Evolutionary conservation across 192 early-diverging fungal genomes (phyloP), one percentile per base, ranked within the genome.

Genomic region (Entomortierella beljakovae): DNA sequence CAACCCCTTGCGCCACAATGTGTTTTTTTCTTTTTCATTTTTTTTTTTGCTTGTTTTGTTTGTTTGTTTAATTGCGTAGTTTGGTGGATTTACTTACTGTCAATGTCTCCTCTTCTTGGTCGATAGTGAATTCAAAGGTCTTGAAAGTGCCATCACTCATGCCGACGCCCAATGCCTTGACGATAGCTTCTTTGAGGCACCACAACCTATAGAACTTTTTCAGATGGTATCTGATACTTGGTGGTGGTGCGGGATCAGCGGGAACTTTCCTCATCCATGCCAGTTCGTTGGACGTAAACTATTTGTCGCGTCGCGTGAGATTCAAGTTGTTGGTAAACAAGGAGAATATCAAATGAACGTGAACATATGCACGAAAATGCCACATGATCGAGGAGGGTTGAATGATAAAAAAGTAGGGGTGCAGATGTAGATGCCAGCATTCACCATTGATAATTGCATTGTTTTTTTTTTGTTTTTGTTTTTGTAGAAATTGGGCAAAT

Each of bases 121-220:
- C 49, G 6, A 83, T 58, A 8, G 53, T 34, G 65, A 89, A 89
- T 46, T 87, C 85, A 33, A 87, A 60, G 33, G 72, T 57, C 57
- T 66, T 66, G 9, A 90, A 76, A 46, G 86, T 77, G 49, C 84
- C 68, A 23, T 80, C 71, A 32, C n/a, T n/a, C n/a, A 88, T 70
- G 10, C 88, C 86, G 22, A 88, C 51, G 11, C 87, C 88, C n/a
- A 90, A 26, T 26, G 87, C 86, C 70, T 90, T 90, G 38, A 86
- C 81, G 23, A 83, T 76, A 56, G 86, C 85, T 64, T 90, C 88
- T 62, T 90, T 90, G 42, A 90, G 71, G 49, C 81, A 86, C 88
- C 88, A 90, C 37, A 82, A 55, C 51, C 71, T 60, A 50, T 83
- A 81, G 70, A 90, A 90, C 56, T 83, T 57, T 25, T 65, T 68